phyloP scores from a whole-genome alignment of 106 monocot species.

The Platanthera guangdongensis region DNA sequence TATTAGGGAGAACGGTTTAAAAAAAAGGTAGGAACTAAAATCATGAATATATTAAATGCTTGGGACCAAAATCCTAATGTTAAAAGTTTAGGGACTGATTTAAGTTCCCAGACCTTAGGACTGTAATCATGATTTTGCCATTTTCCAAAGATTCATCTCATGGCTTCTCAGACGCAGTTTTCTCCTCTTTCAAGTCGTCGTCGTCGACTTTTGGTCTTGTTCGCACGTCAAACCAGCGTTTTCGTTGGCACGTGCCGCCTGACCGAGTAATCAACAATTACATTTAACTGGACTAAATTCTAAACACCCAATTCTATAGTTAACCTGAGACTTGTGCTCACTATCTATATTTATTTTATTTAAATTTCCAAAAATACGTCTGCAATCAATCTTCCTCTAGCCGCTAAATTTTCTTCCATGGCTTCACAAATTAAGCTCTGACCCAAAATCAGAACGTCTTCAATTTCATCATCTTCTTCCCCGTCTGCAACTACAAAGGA shows the following conservation, averaged over 20 bases:
- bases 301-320: neutral
- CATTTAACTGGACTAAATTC: neutral
- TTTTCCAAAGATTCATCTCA: too few species aligned
- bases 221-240: neutral
- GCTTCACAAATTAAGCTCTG: neutral
- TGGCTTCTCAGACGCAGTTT: too few species aligned
- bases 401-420: neutral
- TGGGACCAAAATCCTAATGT: too few species aligned
- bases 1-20: too few species aligned
- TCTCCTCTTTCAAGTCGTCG: too few species aligned
- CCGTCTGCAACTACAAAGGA: constrained; percentile 2
- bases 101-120: too few species aligned
- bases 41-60: too few species aligned
- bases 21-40: too few species aligned
- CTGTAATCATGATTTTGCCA: too few species aligned
- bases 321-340: neutral
- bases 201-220: too few species aligned
- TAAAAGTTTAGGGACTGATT: too few species aligned
- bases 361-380: neutral
- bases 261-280: neutral
- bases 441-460: neutral
- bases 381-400: neutral
- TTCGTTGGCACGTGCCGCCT: neutral
- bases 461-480: neutral
- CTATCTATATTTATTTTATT: neutral